These are phyloP conservation scores for Aspergillus terreus DNA, from an alignment of 2,329 filamentous ascomycete genomes.

Conservation along the genomic window DNA sequence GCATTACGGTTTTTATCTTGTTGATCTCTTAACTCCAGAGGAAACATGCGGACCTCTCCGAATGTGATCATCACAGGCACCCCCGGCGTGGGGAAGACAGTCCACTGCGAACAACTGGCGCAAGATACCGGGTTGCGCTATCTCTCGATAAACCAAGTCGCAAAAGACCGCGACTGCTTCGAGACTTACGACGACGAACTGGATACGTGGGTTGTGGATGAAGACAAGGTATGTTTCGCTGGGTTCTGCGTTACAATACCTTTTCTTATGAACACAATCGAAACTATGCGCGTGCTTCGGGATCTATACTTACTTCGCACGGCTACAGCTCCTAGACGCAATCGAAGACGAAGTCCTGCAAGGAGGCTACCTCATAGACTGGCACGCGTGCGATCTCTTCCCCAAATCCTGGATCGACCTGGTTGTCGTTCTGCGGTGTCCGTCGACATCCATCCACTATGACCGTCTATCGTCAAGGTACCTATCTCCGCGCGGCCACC, in stretches of 20 bases:
- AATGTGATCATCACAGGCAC: slow-evolving; percentile 97
- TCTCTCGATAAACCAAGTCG: slow-evolving; percentile 83
- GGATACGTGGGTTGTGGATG: slow-evolving; percentile 88
- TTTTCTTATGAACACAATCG: background rate
- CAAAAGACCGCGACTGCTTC: slow-evolving; percentile 82
- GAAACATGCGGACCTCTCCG: slow-evolving; percentile 49
- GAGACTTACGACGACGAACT: slow-evolving; percentile 84
- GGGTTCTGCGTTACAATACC: background rate
- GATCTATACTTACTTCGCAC: slow-evolving; percentile 8
- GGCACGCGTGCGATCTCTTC: slow-evolving; percentile 96
- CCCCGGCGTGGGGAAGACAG: slow-evolving; percentile 93
- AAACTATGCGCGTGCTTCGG: too few relatives aligned
- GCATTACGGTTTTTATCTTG: background rate
- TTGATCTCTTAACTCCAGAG: slow-evolving; percentile 3
- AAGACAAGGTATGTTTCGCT: slow-evolving; percentile 71
- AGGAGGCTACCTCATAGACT: slow-evolving; percentile 89
- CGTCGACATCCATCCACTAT: slow-evolving; percentile 74
- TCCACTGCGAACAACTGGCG: slow-evolving; percentile 78
- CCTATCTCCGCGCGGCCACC: slow-evolving; percentile 1
- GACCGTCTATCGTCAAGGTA: slow-evolving; percentile 76
- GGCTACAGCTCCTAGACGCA: slow-evolving; percentile 67
- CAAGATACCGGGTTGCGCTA: slow-evolving; percentile 74
- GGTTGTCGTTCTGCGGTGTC: slow-evolving; percentile 78
- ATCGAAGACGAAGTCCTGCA: slow-evolving; percentile 75
- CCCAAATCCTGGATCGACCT: slow-evolving; percentile 92